Evolutionary conservation across 148 eudicot species (phyloP).

Genomic region (Camellia japonica): DNA sequence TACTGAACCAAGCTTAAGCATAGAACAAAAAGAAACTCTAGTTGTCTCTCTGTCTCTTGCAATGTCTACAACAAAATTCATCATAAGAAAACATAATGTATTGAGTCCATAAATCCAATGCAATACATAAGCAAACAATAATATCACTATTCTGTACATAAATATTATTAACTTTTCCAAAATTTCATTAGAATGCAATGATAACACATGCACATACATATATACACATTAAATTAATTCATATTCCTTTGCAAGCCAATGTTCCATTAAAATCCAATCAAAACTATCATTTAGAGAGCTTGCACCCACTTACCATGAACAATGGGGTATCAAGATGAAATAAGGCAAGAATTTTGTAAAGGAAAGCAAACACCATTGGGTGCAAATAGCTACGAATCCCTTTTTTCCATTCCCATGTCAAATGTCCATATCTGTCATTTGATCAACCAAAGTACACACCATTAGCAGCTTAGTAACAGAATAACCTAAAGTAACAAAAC

Average conservation of each 20-base stretch:
- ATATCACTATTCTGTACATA: background rate
- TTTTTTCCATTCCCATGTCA: slow-evolving; percentile 92
- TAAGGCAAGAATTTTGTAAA: slow-evolving; percentile 73
- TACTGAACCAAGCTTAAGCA: too few relatives aligned
- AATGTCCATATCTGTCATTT: slow-evolving; percentile 73
- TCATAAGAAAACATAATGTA: too few relatives aligned
- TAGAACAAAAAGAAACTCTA: too few relatives aligned
- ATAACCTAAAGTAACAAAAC: background rate
- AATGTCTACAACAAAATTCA: too few relatives aligned
- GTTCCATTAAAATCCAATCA: background rate
- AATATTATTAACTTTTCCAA: background rate
- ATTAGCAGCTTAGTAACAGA: slow-evolving; percentile 16
- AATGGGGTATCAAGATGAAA: slow-evolving; percentile 74
- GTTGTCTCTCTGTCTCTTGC: too few relatives aligned
- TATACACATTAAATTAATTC: background rate
- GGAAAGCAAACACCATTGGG: slow-evolving; percentile 73
- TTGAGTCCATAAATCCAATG: background rate
- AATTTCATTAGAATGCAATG: background rate
- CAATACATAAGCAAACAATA: too few relatives aligned
- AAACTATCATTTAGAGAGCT: background rate
- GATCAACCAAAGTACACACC: slow-evolving; percentile 16
- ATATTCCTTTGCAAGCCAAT: background rate
- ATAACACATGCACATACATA: background rate
- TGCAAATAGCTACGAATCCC: slow-evolving; percentile 90
- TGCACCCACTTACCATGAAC: slow-evolving; percentile 58